Percentiles rank a stretch among this genome's conserved stretches.
Conservation (phyloP, 2,329 filamentous ascomycete species). For the Huntiella omanensis region DNA sequence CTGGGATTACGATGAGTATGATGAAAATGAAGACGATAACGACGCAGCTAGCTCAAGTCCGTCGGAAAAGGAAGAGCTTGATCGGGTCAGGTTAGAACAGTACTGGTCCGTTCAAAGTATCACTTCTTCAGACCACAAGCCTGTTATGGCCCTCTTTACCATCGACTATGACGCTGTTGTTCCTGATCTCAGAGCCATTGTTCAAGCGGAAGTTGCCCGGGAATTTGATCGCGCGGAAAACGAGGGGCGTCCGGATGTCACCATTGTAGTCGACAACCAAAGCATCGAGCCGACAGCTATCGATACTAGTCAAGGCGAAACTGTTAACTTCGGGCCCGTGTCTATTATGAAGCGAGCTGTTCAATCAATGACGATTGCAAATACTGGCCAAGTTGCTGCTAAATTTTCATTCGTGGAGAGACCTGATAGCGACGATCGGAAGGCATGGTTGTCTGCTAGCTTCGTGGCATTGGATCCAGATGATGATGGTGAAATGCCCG, state of each 20-base stretch:
- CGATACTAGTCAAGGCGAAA: slow-evolving; percentile 25
- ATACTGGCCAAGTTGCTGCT: slow-evolving; percentile 69
- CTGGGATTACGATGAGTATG: slow-evolving; percentile 10
- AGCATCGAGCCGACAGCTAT: slow-evolving; percentile 14
- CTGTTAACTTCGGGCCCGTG: slow-evolving; percentile 63
- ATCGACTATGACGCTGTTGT: slow-evolving; percentile 76
- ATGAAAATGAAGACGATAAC: slow-evolving; percentile 5
- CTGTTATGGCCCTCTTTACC: slow-evolving; percentile 64
- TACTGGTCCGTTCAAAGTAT: slow-evolving; percentile 84
- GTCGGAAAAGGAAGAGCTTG: not conserved
- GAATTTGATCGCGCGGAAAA: slow-evolving; percentile 86
- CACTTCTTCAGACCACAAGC: slow-evolving; percentile 89
- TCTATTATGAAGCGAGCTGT: slow-evolving; percentile 47
- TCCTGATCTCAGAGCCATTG: slow-evolving; percentile 61
- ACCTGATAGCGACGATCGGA: slow-evolving; percentile 27
- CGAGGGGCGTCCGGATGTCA: slow-evolving; percentile 65
- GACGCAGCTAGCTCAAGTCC: not conserved
- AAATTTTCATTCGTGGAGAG: slow-evolving; percentile 64
- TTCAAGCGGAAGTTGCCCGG: slow-evolving; percentile 72
- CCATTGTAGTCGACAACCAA: slow-evolving; percentile 56
- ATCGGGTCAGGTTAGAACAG: slow-evolving; percentile 34
- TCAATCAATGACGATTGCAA: slow-evolving; percentile 65
- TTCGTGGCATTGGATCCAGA: slow-evolving; percentile 33
- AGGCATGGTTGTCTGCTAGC: slow-evolving; percentile 52
- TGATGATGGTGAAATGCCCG: slow-evolving; percentile 18